phyloP scores from a whole-genome alignment of 257 asterid species.

The Marsdenia floribunda region DNA sequence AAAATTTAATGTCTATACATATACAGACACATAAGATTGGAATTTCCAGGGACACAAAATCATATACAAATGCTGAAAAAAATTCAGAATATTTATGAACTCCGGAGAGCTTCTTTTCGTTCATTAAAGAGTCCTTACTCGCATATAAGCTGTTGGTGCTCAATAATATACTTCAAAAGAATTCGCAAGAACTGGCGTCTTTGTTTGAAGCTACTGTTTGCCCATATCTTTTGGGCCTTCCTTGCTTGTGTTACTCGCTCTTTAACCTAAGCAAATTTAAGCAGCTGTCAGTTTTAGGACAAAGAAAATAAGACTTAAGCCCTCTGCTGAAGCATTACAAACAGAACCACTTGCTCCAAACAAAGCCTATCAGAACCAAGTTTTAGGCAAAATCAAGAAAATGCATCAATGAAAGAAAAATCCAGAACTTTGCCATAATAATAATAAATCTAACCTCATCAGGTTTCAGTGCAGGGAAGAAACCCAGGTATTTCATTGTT shows the following conservation, averaged over 20 bases:
- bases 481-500: slow-evolving; percentile 93
- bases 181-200: slow-evolving; percentile 91
- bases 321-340: background rate
- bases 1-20: background rate
- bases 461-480: slow-evolving; percentile 74
- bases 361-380: background rate
- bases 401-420: background rate
- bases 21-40: background rate
- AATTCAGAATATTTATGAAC: background rate
- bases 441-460: slow-evolving; percentile 58
- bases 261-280: slow-evolving; percentile 49
- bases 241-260: slow-evolving; percentile 87
- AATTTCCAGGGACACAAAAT: background rate
- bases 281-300: slow-evolving; percentile 6
- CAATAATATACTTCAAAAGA: slow-evolving; percentile 90
- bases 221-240: slow-evolving; percentile 93
- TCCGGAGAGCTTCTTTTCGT: background rate
- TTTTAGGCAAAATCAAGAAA: background rate
- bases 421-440: slow-evolving; percentile 4
- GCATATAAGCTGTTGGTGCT: slow-evolving; percentile 96
- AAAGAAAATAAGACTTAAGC: background rate
- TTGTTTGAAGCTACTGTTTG: slow-evolving; percentile 92
- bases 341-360: background rate
- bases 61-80: too few relatives aligned
- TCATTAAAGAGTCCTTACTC: slow-evolving; percentile 52